Evolutionary conservation across 805 yeast species (phyloP).

Genomic region (Kodamaea lidongshanica): DNA sequence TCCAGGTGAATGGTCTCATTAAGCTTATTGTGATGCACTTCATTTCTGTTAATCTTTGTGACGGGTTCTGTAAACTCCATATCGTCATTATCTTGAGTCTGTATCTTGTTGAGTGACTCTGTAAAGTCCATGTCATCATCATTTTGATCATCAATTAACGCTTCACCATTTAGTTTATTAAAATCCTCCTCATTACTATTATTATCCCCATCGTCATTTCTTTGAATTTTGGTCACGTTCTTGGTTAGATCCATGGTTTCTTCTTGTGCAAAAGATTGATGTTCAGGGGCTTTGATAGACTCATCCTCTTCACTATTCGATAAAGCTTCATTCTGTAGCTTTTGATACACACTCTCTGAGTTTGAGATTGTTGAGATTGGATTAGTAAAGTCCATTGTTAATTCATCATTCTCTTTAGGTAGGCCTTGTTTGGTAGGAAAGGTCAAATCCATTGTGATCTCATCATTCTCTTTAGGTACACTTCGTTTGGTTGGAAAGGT

Average conservation of each 20-base stretch:
- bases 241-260: too few species aligned
- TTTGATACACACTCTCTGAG: too few species aligned
- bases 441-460: conserved; percentile 17
- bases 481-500: conserved; percentile 3
- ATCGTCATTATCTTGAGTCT: neutral
- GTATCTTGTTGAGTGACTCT: neutral
- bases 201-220: too few species aligned
- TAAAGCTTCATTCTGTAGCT: too few species aligned
- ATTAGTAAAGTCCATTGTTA: conserved; percentile 1
- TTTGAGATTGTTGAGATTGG: conserved; percentile 3
- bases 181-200: too few species aligned
- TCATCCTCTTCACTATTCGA: too few species aligned
- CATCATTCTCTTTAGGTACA: conserved; percentile 4
- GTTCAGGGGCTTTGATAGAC: too few species aligned
- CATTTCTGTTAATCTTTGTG: neutral
- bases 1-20: neutral
- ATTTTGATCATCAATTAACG: too few species aligned
- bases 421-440: neutral
- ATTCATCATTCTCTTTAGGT: conserved; percentile 1
- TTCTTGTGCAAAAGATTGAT: too few species aligned
- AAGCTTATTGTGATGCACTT: neutral
- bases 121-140: conserved; percentile 11
- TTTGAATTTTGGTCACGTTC: too few species aligned
- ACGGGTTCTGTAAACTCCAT: neutral
- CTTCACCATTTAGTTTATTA: too few species aligned